These are phyloP conservation scores for Cucurbita ficifolia DNA, from an alignment of 306 rosid species.

Conservation along the genomic window DNA sequence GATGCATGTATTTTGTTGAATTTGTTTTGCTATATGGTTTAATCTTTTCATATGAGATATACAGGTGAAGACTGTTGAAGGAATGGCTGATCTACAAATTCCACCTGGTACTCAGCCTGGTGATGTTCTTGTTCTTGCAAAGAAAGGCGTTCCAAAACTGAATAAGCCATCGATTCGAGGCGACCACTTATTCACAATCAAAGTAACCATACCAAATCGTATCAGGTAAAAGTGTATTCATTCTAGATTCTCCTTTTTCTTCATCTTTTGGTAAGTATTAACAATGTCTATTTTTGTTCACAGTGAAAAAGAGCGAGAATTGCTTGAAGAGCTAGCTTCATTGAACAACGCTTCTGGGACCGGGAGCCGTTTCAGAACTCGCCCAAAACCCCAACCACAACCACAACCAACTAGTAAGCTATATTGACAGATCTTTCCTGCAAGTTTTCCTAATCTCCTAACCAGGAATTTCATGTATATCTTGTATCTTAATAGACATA, in stretches of 20 bases:
- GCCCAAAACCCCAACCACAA: conserved; percentile 25
- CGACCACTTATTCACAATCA: conserved; percentile 75
- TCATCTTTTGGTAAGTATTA: neutral
- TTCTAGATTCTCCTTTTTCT: neutral
- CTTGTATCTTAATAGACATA: too few species aligned
- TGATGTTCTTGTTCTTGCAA: conserved; percentile 65
- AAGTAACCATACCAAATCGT: conserved; percentile 80
- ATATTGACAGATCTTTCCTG: conserved; percentile 3
- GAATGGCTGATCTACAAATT: conserved; percentile 52
- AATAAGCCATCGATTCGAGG: conserved; percentile 88
- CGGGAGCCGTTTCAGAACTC: conserved; percentile 38
- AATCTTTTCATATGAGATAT: conserved; percentile 10
- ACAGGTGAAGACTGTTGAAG: conserved; percentile 91
- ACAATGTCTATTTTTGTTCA: neutral
- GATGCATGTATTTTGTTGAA: neutral
- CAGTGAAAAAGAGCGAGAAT: conserved; percentile 65
- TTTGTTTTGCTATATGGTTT: neutral
- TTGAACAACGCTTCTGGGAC: conserved; percentile 33
- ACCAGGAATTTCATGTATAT: neutral
- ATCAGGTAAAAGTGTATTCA: conserved; percentile 35
- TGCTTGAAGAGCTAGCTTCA: conserved; percentile 75
- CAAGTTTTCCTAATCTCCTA: neutral
- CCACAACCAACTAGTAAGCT: conserved; percentile 39
- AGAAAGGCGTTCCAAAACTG: conserved; percentile 83
- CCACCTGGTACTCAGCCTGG: conserved; percentile 94